Conservation (phyloP, 176 grass and related monocot species). For the Olyra latifolia region DNA sequence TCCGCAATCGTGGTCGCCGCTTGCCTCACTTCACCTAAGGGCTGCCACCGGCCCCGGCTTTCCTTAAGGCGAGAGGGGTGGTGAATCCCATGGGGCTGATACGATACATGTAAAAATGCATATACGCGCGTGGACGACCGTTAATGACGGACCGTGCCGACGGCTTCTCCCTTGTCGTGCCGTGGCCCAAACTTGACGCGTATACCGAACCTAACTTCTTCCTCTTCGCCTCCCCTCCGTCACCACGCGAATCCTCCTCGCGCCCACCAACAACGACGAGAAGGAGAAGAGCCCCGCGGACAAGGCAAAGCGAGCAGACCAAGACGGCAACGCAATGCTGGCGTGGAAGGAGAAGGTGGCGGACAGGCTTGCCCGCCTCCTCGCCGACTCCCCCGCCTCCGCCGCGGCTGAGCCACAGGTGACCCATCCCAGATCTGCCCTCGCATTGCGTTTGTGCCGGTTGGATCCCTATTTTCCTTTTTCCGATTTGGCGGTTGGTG, state of each 20-base stretch:
- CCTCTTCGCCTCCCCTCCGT: neutral
- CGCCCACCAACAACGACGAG: too few species aligned
- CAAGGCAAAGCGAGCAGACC: neutral
- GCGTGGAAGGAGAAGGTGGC: constrained; percentile 62
- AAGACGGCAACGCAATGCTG: constrained; percentile 35
- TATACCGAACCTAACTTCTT: neutral
- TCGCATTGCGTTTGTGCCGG: neutral
- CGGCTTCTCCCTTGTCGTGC: neutral
- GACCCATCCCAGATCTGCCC: constrained; percentile 1
- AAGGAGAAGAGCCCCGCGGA: neutral
- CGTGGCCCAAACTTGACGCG: neutral
- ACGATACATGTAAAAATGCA: too few species aligned
- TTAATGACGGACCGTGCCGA: neutral
- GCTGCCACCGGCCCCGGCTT: too few species aligned
- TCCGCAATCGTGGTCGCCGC: too few species aligned
- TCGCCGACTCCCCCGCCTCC: constrained; percentile 33
- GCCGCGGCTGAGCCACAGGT: constrained; percentile 32
- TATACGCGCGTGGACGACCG: neutral
- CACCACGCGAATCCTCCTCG: neutral
- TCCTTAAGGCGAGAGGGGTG: too few species aligned
- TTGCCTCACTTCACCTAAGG: too few species aligned
- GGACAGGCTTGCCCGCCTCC: constrained; percentile 40
- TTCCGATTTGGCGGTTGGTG: constrained; percentile 14
- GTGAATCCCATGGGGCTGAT: too few species aligned
- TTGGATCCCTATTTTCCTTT: neutral